These are phyloP conservation scores for Colletotrichum truncatum DNA, from an alignment of 2,329 filamentous ascomycete species.

Conservation along the genomic window DNA sequence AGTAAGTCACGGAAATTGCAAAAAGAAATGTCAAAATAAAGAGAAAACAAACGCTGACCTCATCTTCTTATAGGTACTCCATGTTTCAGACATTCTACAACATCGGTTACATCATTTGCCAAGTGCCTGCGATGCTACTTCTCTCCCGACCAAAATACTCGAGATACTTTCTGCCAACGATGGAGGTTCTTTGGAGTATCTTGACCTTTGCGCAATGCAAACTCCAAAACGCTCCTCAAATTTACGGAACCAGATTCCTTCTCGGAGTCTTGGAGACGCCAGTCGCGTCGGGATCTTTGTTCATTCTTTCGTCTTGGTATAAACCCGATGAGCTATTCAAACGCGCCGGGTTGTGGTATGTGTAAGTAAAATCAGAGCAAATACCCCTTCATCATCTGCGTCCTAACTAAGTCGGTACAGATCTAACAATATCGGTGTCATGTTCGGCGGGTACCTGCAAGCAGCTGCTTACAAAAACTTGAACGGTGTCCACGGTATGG, in stretches of 20 bases:
- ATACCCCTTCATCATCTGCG: not conserved
- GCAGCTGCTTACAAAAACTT: conserved; percentile 56
- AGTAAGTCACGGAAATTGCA: conserved; percentile 29
- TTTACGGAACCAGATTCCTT: conserved; percentile 41
- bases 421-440: conserved; percentile 37
- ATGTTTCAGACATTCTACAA: conserved; percentile 30
- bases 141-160: conserved; percentile 32
- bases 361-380: conserved; percentile 40
- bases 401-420: not conserved
- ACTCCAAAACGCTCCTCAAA: conserved; percentile 35
- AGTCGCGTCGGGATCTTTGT: conserved; percentile 30
- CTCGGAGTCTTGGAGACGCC: conserved; percentile 36
- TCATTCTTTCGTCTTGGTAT: conserved; percentile 40
- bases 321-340: conserved; percentile 50
- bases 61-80: conserved; percentile 5
- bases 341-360: conserved; percentile 56
- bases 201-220: conserved; percentile 35
- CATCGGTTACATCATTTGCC: conserved; percentile 30
- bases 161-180: conserved; percentile 33
- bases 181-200: conserved; percentile 34
- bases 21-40: too few relatives aligned
- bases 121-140: conserved; percentile 29
- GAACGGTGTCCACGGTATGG: conserved; percentile 55
- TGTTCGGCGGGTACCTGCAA: conserved; percentile 42
- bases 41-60: not conserved